Percentiles rank a stretch among this genome's conserved stretches.
Evolutionary conservation across 2,329 filamentous ascomycete species (phyloP).

Genomic region (Penicillium crustosum): DNA sequence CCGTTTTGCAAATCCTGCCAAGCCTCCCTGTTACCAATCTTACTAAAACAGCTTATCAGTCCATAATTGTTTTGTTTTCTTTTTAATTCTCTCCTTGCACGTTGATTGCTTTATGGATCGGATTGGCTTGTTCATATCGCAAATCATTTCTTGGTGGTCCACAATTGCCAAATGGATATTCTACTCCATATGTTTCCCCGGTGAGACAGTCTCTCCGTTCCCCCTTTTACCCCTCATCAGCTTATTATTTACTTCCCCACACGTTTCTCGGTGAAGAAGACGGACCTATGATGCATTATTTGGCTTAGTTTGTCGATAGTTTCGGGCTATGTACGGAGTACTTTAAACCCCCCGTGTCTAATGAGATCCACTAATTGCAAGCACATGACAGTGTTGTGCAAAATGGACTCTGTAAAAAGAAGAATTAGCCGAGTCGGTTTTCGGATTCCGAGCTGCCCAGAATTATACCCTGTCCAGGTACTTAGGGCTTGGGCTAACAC

Average conservation of each 20-base stretch:
- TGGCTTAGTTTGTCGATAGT: neutral
- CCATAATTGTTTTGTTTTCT: slow-evolving; percentile 1
- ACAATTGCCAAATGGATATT: neutral
- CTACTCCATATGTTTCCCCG: neutral
- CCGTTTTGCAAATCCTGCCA: slow-evolving; percentile 11
- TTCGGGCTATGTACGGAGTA: neutral
- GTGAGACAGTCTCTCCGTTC: neutral
- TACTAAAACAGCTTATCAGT: slow-evolving; percentile 7
- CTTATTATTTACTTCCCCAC: slow-evolving; percentile 16
- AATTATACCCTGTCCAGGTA: neutral
- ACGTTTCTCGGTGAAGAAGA: slow-evolving; percentile 20
- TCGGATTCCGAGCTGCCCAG: neutral
- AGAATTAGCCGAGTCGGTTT: slow-evolving; percentile 1
- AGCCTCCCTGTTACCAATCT: slow-evolving; percentile 14
- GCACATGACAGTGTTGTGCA: slow-evolving; percentile 2
- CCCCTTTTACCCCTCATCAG: slow-evolving; percentile 8
- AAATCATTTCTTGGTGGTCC: neutral
- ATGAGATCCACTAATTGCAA: neutral
- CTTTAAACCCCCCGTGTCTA: neutral
- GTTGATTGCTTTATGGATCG: slow-evolving; percentile 5
- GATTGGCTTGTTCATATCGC: slow-evolving; percentile 10
- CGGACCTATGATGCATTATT: slow-evolving; percentile 10
- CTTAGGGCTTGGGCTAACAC: slow-evolving; percentile 6
- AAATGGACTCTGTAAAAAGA: neutral
- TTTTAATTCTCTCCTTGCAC: slow-evolving; percentile 8